Percentiles rank a stretch among this genome's conserved stretches.
These are phyloP conservation scores for Colletotrichum sp. DNA, from an alignment of 2,329 filamentous ascomycete genomes.

Conservation along the genomic window DNA sequence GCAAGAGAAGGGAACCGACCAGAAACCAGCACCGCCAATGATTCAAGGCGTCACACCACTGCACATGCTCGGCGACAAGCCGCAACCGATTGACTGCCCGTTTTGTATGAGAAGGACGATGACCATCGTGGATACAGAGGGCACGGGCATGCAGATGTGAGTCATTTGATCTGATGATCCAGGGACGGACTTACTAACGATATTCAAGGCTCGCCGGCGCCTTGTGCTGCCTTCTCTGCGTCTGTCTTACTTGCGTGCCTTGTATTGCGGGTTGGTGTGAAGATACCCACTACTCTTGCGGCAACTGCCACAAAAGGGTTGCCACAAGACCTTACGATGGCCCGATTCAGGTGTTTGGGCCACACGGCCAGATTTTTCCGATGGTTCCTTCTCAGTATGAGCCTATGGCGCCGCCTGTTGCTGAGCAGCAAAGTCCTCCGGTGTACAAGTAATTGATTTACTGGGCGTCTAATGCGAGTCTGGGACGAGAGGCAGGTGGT, in stretches of 20 bases:
- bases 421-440: background rate
- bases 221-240: conserved; percentile 34
- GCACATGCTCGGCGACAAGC: conserved; percentile 25
- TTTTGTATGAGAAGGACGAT: conserved; percentile 30
- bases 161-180: background rate
- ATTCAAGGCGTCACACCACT: conserved; percentile 21
- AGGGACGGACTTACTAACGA: background rate
- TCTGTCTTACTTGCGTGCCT: conserved; percentile 35
- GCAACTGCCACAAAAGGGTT: conserved; percentile 31
- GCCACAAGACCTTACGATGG: conserved; percentile 26
- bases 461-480: background rate
- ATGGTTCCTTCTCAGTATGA: background rate
- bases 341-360: conserved; percentile 24
- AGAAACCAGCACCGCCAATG: background rate
- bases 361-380: conserved; percentile 2
- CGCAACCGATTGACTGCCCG: conserved; percentile 34
- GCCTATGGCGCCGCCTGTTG: background rate
- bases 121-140: conserved; percentile 26
- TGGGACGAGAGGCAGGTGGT: background rate
- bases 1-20: background rate
- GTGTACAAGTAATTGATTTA: background rate
- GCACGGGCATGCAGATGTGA: conserved; percentile 15
- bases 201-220: conserved; percentile 28
- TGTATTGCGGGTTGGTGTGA: conserved; percentile 37
- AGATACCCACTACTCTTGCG: conserved; percentile 32